A percentile compares a stretch with the other conserved stretches of the same genome.
These are phyloP conservation scores for Ophiostoma perfectum DNA, from an alignment of 2,329 filamentous ascomycete species.

Conservation along the genomic window DNA sequence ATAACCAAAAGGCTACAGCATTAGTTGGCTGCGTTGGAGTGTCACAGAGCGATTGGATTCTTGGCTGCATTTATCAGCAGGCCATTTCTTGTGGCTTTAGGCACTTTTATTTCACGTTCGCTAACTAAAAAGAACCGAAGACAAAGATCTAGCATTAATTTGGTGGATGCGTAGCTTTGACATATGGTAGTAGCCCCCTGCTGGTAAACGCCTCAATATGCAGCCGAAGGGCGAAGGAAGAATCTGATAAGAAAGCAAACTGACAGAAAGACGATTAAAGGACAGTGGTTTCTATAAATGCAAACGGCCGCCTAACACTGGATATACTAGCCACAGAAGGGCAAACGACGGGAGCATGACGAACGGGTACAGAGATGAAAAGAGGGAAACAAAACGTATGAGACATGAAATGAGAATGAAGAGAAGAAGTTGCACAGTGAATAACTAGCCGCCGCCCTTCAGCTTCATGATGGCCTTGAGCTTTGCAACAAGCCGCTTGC, in stretches of 20 bases:
- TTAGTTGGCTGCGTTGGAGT: background rate
- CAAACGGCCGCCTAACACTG: background rate
- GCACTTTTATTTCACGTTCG: background rate
- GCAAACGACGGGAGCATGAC: too few relatives aligned
- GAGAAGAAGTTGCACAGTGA: background rate
- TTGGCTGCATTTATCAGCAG: background rate
- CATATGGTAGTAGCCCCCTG: too few relatives aligned
- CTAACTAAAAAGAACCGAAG: background rate
- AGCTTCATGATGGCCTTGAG: conserved; percentile 9
- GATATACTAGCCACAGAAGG: background rate
- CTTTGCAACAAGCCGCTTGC: conserved; percentile 16
- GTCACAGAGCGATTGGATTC: background rate
- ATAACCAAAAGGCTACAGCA: background rate
- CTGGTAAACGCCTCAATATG: too few relatives aligned
- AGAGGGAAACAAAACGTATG: background rate
- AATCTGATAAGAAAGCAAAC: too few relatives aligned
- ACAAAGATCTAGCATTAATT: too few relatives aligned
- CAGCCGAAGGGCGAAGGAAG: too few relatives aligned
- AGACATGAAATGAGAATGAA: background rate
- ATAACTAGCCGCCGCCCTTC: background rate
- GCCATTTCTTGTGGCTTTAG: background rate
- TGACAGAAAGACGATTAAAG: too few relatives aligned
- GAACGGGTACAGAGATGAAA: background rate
- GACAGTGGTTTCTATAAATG: background rate
- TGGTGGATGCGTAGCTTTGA: too few relatives aligned